Base-by-base conservation (phyloP, 148 eudicot genomes). In the Oxyria digyna region DNA sequence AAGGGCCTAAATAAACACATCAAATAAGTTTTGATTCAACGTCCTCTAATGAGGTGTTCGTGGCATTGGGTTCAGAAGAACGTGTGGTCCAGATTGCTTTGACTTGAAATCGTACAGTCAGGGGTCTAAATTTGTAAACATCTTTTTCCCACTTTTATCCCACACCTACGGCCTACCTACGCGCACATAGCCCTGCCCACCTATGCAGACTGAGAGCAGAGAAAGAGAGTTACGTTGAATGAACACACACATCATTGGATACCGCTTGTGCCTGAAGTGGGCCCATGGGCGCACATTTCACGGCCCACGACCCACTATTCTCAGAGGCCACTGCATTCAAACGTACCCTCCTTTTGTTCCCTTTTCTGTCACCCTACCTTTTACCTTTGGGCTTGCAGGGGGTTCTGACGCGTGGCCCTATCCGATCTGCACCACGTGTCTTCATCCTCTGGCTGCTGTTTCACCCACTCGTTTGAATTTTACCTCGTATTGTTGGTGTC, bases 401-500 rank as follows among this genome's bases (percentile, higher is more conserved):
- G 65, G 65, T 59, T 59, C 8, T 4, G 65, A 29, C 65, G 31
- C 65, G 65, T 59, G 37, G 65, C 18, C 0, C n/a, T 1, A 4
- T 27, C 65, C 10, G 37, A 29, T 59, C 18, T 5, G 20, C 37
- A 38, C 65, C 65, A 31, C 65, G 20, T 15, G 6, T 26, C 13
- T 11, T 8, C 62, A 23, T 23, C 62, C 31, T 23, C 62, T 13
- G 57, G 57, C 57, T 49, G 27, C 3, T 11, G 5, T 33, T 2
- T 5, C 37, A 33, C 37, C 37, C 55, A 2, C 4, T 49, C 11
- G 23, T 20, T 49, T 20, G 26, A 49, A 18, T 49, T 17, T 6
- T 14, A 50, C 57, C 57, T 50, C 57, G 57, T 50, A 50, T 50
- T 7, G 57, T 50, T 50, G 57, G 26, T 50, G 57, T 50, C 57